These are phyloP conservation scores for Gastrodia elata DNA, from an alignment of 106 monocot genomes.

Conservation along the genomic window DNA sequence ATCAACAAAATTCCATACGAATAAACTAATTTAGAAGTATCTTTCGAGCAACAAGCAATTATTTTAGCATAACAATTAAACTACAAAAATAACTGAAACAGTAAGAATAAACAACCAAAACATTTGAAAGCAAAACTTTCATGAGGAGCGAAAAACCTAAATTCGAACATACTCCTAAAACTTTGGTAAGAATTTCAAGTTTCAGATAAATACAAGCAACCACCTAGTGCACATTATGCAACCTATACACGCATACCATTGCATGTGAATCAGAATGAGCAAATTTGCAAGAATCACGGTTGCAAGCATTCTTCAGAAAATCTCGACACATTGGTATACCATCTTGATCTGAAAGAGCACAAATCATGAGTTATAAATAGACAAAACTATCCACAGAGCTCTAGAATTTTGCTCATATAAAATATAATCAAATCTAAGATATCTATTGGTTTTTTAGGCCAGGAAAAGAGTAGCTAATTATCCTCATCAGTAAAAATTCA, in stretches of 20 bases:
- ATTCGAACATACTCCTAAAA: background rate
- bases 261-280: slow-evolving; percentile 21
- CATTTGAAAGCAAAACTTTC: background rate
- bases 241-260: slow-evolving; percentile 4
- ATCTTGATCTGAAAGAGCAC: slow-evolving; percentile 9
- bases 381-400: background rate
- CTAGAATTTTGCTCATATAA: background rate
- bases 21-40: too few relatives aligned
- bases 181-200: background rate
- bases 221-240: background rate
- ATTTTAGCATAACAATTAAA: background rate
- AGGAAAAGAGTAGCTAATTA: background rate
- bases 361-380: background rate
- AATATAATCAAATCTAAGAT: background rate
- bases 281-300: slow-evolving; percentile 23
- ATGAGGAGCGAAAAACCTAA: background rate
- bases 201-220: background rate
- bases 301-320: slow-evolving; percentile 34
- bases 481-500: background rate
- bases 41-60: too few relatives aligned
- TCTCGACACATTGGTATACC: slow-evolving; percentile 21
- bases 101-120: background rate
- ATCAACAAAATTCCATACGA: too few relatives aligned
- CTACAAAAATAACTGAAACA: background rate
- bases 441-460: background rate